Evolutionary conservation across 192 early-diverging fungal species (phyloP).

Genomic region (Oehlia diaphana): DNA sequence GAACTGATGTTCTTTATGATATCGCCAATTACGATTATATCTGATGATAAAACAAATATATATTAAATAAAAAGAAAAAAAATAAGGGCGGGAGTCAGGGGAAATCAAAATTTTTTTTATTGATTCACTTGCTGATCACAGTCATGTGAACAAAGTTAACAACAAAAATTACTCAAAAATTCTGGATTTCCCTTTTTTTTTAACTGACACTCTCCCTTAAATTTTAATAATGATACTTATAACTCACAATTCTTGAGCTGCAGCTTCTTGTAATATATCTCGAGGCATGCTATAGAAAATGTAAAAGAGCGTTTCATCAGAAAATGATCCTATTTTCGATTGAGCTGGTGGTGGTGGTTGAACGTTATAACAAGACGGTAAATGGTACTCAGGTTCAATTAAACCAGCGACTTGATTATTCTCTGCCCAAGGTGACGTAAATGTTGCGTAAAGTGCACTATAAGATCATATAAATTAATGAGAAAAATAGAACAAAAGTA

Average conservation of each 20-base stretch:
- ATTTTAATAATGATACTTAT: no score
- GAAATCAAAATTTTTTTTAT: no score
- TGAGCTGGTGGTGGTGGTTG: slow-evolving; percentile 70
- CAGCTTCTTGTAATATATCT: slow-evolving; percentile 87
- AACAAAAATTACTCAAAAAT: no score
- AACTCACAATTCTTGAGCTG: slow-evolving; percentile 86
- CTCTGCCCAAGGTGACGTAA: slow-evolving; percentile 89
- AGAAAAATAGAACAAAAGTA: background rate
- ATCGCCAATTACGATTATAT: slow-evolving; percentile 91
- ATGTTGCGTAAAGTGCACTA: slow-evolving; percentile 80
- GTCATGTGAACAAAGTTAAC: no score
- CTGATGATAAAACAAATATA: slow-evolving; percentile 12
- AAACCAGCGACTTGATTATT: slow-evolving; percentile 59
- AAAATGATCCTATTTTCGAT: slow-evolving; percentile 69
- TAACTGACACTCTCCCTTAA: background rate
- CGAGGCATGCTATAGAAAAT: slow-evolving; percentile 97
- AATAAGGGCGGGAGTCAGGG: no score
- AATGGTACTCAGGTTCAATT: slow-evolving; percentile 81
- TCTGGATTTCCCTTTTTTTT: no score
- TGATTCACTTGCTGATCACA: no score
- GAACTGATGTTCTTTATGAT: slow-evolving; percentile 89
- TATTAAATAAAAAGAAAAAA: background rate
- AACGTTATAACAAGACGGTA: slow-evolving; percentile 85
- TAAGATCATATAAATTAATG: slow-evolving; percentile 9
- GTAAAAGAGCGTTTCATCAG: slow-evolving; percentile 96